These are phyloP conservation scores for Metschnikowia lunata DNA, from an alignment of 805 yeast species.

Conservation along the genomic window DNA sequence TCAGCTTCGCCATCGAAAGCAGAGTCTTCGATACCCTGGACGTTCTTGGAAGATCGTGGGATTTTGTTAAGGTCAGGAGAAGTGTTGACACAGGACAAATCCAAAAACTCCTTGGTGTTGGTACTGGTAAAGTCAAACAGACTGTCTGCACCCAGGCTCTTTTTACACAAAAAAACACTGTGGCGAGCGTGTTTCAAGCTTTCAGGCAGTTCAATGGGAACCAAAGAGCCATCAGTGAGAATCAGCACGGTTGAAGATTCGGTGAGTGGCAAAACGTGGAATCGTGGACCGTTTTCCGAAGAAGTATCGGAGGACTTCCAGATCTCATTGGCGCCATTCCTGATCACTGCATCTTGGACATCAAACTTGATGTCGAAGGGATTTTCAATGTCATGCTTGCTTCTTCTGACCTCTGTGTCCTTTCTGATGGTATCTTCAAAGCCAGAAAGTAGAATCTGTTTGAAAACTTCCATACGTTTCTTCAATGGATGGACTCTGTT, in stretches of 20 bases:
- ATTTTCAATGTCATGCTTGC: background rate
- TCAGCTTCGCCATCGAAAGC: slow-evolving; percentile 45
- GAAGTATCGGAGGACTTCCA: slow-evolving; percentile 8
- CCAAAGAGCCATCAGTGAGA: slow-evolving; percentile 4
- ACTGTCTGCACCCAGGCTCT: slow-evolving; percentile 1
- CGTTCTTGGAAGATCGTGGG: slow-evolving; percentile 47
- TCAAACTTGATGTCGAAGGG: slow-evolving; percentile 11
- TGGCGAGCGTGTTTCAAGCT: slow-evolving; percentile 1
- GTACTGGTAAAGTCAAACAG: slow-evolving; percentile 36
- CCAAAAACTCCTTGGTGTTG: slow-evolving; percentile 31
- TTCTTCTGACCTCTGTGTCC: slow-evolving; percentile 15
- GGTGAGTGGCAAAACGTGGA: slow-evolving; percentile 11
- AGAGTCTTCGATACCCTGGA: slow-evolving; percentile 45
- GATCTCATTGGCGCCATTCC: slow-evolving; percentile 6
- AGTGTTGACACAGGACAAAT: slow-evolving; percentile 13
- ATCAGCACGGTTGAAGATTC: slow-evolving; percentile 13
- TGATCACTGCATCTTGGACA: slow-evolving; percentile 8
- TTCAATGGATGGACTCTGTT: slow-evolving; percentile 48
- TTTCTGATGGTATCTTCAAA: slow-evolving; percentile 43
- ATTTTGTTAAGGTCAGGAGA: slow-evolving; percentile 20
- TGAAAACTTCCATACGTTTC: slow-evolving; percentile 57
- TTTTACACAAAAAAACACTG: slow-evolving; percentile 14
- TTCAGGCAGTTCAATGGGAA: slow-evolving; percentile 1
- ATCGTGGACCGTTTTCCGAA: background rate
- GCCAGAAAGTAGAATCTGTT: slow-evolving; percentile 47